Base-by-base conservation (phyloP, 139 green algal species). In the Astrephomene gubernaculifera region DNA sequence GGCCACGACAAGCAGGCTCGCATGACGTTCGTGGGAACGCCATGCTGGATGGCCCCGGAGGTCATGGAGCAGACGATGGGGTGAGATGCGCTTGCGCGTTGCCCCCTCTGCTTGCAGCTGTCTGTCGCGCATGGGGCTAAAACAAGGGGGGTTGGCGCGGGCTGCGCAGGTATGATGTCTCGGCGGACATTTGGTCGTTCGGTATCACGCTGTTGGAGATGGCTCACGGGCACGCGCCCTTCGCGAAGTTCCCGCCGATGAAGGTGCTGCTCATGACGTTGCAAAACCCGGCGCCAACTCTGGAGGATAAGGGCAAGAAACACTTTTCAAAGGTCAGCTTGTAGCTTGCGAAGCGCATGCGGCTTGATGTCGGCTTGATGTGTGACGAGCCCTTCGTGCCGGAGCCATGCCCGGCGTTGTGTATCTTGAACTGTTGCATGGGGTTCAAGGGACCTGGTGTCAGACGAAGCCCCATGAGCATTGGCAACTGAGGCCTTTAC, bases 131-230 rank as follows among this genome's bases (percentile, higher is more conserved):
- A n/a, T n/a, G n/a, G 35, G n/a, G 6, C 31, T 83, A 39, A 38
- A 1, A 35, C 35, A 21, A 4, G 35, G 65, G 36, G 9, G 6
- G 39, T 3, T n/a, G 63, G 63, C 63, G 35, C 6, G 57, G 1
- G 38, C 68, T 54, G 68, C 79, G 73, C 89, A 96, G 95, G 70
- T 98, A 98, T 86, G 93, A 97, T 87, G 89, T 71, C 21, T 87
- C 91, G 31, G 97, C 97, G 35, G 97, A 99, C 94, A 99, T 99
- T 52, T 99, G 97, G 97, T 98, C 95, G 0, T 97, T 99, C 87
- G 97, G 97, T 44, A 99, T 99, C 92, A 99, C 97, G 14, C 88
- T 98, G 57, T 89, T 99, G 78, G 97, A 99, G 94, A 93, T 99
- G 85, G 97, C 96, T 24, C 96, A 99, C 90, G 97, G 97, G 2